Conservation (phyloP, 2,329 filamentous ascomycete species). For the Alternaria sp. region DNA sequence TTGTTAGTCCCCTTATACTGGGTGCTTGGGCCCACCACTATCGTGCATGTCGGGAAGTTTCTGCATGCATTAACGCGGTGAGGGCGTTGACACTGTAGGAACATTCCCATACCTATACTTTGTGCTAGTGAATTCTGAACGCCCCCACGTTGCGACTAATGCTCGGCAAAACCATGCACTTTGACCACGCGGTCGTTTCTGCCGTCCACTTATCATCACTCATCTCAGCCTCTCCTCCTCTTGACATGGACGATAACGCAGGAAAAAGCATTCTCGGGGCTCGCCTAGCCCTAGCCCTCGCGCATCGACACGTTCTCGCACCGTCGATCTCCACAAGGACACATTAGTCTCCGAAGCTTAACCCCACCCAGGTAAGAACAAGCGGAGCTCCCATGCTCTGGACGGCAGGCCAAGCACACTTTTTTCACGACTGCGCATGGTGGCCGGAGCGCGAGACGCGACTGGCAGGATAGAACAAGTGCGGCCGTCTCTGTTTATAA, state of each 20-base stretch:
- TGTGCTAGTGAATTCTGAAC: background rate
- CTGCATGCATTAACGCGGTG: constrained; percentile 19
- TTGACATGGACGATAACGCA: background rate
- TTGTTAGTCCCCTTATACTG: constrained; percentile 17
- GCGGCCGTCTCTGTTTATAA: constrained; percentile 25
- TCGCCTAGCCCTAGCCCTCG: constrained; percentile 32
- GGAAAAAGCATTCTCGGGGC: constrained; percentile 35
- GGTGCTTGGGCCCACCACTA: constrained; percentile 20
- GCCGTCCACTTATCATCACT: background rate
- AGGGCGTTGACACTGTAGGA: background rate
- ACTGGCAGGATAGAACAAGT: constrained; percentile 1
- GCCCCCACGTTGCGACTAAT: constrained; percentile 8
- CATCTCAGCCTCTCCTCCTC: constrained; percentile 7
- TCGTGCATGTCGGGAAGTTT: constrained; percentile 20
- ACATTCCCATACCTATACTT: background rate
- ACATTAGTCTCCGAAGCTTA: constrained; percentile 27
- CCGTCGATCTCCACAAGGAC: constrained; percentile 6
- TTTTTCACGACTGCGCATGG: constrained; percentile 25
- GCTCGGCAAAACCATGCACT: background rate
- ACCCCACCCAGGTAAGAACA: constrained; percentile 16
- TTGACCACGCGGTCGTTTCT: background rate
- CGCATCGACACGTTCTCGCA: constrained; percentile 22
- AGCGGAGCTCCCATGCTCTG: constrained; percentile 18
- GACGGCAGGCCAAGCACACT: constrained; percentile 29
- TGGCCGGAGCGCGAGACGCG: constrained; percentile 12